These are phyloP conservation scores for Aspergillus fischeri DNA, from an alignment of 2,329 filamentous ascomycete genomes.

Conservation along the genomic window DNA sequence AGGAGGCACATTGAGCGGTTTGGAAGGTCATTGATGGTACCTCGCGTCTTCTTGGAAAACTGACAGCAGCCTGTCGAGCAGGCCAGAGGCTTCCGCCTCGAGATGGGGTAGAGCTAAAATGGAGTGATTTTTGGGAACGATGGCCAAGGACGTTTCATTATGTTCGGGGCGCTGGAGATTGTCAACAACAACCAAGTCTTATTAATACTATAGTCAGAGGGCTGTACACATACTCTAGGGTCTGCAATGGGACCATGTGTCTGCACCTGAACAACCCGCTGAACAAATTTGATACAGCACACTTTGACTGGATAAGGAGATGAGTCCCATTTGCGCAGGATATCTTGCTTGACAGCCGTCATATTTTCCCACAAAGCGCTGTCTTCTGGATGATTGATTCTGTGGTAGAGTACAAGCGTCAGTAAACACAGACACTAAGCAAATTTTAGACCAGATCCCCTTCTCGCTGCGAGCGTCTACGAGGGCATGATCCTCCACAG, in stretches of 20 bases:
- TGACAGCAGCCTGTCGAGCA: slow-evolving; percentile 81
- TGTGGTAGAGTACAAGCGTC: slow-evolving; percentile 44
- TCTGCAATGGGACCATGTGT: slow-evolving; percentile 79
- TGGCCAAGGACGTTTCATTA: slow-evolving; percentile 79
- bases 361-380: slow-evolving; percentile 81
- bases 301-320: slow-evolving; percentile 73
- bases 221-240: slow-evolving; percentile 62
- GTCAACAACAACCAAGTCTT: slow-evolving; percentile 10
- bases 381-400: slow-evolving; percentile 83
- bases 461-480: slow-evolving; percentile 14
- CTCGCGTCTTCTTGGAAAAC: slow-evolving; percentile 82
- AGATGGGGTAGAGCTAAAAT: slow-evolving; percentile 74
- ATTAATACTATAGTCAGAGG: not conserved
- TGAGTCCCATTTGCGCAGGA: slow-evolving; percentile 82
- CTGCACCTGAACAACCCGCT: slow-evolving; percentile 87
- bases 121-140: slow-evolving; percentile 79
- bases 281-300: slow-evolving; percentile 96
- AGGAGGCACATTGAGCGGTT: not conserved
- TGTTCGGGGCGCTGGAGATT: slow-evolving; percentile 60
- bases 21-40: slow-evolving; percentile 42
- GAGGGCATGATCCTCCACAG: slow-evolving; percentile 9
- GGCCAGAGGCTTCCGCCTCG: slow-evolving; percentile 86
- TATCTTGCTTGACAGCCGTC: slow-evolving; percentile 80
- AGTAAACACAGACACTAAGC: slow-evolving; percentile 15
- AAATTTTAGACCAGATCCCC: not conserved